Base-by-base conservation (phyloP, 2,329 filamentous ascomycete species). In the Botryosphaeria dothidea region DNA sequence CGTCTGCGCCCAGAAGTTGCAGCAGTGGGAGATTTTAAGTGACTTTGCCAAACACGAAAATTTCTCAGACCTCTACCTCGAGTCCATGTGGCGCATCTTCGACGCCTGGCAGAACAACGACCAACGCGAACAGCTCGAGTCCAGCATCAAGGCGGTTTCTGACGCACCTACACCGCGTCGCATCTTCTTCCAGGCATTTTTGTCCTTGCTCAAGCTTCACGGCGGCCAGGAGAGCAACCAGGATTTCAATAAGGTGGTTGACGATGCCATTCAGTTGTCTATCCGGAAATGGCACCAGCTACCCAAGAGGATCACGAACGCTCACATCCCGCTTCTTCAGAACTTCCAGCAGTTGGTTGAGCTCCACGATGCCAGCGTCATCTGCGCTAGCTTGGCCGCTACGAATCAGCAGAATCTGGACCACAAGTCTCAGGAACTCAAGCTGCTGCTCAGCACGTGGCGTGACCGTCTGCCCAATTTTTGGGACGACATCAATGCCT, bases 31-130 rank as follows among this genome's bases (percentile, higher is more conserved):
- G 72, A 94, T 99, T 65, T 79, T 99, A 36, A 92, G 93, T 67
- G 96, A 99, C 71, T 98, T 98, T 73, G 93, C 95, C 3, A 99
- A 99, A 79, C 95, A 99, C 72, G 96, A 99, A 75, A 99, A 99
- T 74, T 91, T 97, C 79, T 96, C 97, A 74, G 95, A 99, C 75
- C 86, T 99, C 58, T 88, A 97, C 38, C 83, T 99, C 13, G 95
- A 99, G 78, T 93, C 95, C 67, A 93, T 92, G 17, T 99, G 95
- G 95, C 89, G 95, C 67, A 92, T 93, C 71, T 91, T 93, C 65
- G 96, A 99, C 67, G 94, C 93, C 78, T 99, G 96, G 95, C 90
- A 92, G 73, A 92, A 89, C 46, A 85, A 89, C 52, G 91, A 93
- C 67, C 92, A 93, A 70, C 89, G 93, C 31, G 94, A 98, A 69